phyloP scores from a whole-genome alignment of 2,329 filamentous ascomycete genomes.

The Claviceps monticola region DNA sequence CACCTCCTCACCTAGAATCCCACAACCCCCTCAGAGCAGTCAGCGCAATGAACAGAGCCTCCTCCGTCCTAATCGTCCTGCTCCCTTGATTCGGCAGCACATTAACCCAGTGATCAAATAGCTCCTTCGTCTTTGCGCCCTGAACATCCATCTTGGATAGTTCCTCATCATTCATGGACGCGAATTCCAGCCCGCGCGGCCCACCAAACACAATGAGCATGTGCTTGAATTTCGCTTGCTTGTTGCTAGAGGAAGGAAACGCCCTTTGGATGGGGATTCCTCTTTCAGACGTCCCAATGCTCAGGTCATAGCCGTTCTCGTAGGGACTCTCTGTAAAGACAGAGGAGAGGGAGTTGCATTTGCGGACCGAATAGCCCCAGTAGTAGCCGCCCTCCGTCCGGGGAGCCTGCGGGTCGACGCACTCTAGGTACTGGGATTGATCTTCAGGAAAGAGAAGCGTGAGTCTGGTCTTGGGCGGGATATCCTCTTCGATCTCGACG shows the following conservation, averaged over 20 bases:
- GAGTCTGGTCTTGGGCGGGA: conserved; percentile 58
- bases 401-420: conserved; percentile 54
- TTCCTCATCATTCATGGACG: conserved; percentile 46
- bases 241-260: conserved; percentile 25
- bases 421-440: conserved; percentile 32
- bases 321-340: conserved; percentile 68
- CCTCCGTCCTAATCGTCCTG: conserved; percentile 69
- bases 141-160: conserved; percentile 47
- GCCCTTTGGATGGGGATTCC: conserved; percentile 38
- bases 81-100: conserved; percentile 69
- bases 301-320: conserved; percentile 68
- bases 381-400: conserved; percentile 69
- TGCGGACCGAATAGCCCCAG: conserved; percentile 68
- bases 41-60: conserved; percentile 66
- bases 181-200: conserved; percentile 64
- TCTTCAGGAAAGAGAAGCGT: conserved; percentile 49
- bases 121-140: conserved; percentile 47
- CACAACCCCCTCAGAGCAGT: conserved; percentile 50
- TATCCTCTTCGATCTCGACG: conserved; percentile 41
- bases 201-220: conserved; percentile 70
- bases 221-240: conserved; percentile 46
- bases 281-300: conserved; percentile 72
- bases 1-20: conserved; percentile 17
- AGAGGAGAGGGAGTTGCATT: conserved; percentile 49
- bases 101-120: conserved; percentile 80